Conservation (phyloP, 441 rosid genomes). For the Populus hybrid region DNA sequence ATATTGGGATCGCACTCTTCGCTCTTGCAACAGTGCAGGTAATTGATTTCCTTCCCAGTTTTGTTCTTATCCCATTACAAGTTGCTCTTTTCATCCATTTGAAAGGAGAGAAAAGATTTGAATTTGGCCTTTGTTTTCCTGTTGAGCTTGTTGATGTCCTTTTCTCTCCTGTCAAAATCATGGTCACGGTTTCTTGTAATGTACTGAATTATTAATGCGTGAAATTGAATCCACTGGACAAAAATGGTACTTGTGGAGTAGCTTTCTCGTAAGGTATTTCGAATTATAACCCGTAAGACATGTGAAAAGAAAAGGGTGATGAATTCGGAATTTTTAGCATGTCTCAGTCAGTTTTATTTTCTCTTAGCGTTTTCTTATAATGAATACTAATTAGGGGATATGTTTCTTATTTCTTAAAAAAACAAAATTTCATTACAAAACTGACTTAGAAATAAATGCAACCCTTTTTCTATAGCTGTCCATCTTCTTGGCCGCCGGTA, state of each 20-base stretch:
- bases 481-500: constrained; percentile 3
- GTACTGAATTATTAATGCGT: background rate
- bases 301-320: background rate
- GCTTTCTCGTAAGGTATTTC: background rate
- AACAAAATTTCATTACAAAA: no score
- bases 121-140: background rate
- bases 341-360: background rate
- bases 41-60: background rate
- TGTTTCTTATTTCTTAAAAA: no score
- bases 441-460: no score
- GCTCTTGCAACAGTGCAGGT: constrained; percentile 55
- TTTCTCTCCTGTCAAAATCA: background rate
- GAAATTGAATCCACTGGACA: background rate
- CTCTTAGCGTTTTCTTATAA: no score
- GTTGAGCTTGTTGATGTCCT: background rate
- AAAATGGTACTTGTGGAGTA: background rate
- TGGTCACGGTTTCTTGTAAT: background rate
- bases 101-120: background rate
- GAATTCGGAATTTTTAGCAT: background rate
- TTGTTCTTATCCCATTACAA: background rate
- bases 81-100: background rate
- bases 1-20: constrained; percentile 44
- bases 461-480: background rate
- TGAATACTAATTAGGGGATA: no score
- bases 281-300: background rate